A percentile compares a stretch with the other conserved stretches of the same genome.
These are phyloP conservation scores for Juglanconis oblonga DNA, from an alignment of 2,329 filamentous ascomycete genomes.

Conservation along the genomic window DNA sequence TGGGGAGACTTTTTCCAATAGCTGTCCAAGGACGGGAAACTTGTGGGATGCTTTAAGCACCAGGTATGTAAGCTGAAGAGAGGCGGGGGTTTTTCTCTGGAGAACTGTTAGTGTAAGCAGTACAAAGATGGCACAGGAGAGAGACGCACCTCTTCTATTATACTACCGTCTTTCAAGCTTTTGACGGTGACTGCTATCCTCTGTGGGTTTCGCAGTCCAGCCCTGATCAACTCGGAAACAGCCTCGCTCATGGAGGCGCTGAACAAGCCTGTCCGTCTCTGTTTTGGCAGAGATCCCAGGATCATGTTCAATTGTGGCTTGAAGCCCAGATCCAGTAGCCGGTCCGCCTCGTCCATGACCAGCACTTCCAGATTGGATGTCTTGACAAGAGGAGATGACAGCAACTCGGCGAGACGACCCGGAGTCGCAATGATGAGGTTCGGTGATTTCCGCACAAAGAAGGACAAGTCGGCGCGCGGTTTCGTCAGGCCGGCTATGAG, in stretches of 20 bases:
- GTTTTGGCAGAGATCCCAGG: slow-evolving; percentile 80
- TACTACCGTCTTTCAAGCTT: slow-evolving; percentile 60
- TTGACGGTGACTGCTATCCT: slow-evolving; percentile 94
- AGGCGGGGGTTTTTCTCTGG: slow-evolving; percentile 77
- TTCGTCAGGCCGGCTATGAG: slow-evolving; percentile 78
- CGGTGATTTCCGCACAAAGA: slow-evolving; percentile 78
- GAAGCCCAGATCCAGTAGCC: slow-evolving; percentile 89
- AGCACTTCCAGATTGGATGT: slow-evolving; percentile 89
- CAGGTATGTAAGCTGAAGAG: slow-evolving; percentile 87
- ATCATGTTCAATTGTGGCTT: slow-evolving; percentile 88
- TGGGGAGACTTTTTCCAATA: slow-evolving; percentile 68
- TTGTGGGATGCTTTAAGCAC: slow-evolving; percentile 75
- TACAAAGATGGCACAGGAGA: not conserved
- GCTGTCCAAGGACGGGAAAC: slow-evolving; percentile 67
- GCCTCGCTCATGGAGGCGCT: slow-evolving; percentile 96
- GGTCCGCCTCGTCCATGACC: slow-evolving; percentile 91
- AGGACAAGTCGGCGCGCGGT: slow-evolving; percentile 80
- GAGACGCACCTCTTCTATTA: slow-evolving; percentile 59
- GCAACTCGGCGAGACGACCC: slow-evolving; percentile 81
- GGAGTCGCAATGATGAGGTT: slow-evolving; percentile 91
- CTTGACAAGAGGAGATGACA: slow-evolving; percentile 83
- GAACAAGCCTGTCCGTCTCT: slow-evolving; percentile 88
- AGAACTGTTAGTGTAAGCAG: not conserved
- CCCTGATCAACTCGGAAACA: slow-evolving; percentile 86
- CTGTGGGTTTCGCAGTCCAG: slow-evolving; percentile 89